Evolutionary conservation across 2,329 filamentous ascomycete species (phyloP).

Genomic region (Fusarium sp.): DNA sequence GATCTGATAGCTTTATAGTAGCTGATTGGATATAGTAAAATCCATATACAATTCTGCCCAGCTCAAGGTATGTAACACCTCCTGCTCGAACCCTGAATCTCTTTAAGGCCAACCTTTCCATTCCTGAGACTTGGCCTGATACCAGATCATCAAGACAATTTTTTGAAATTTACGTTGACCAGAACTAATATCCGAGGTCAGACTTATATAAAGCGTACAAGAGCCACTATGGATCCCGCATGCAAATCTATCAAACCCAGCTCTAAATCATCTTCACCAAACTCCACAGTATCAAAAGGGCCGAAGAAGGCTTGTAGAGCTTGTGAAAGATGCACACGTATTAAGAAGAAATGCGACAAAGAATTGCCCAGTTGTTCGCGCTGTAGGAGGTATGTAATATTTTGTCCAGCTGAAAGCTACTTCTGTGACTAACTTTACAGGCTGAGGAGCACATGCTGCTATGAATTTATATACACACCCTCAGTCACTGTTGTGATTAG

Average conservation of each 20-base stretch:
- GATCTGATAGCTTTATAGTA: not conserved
- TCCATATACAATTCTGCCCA: not conserved
- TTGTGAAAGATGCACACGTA: slow-evolving; percentile 54
- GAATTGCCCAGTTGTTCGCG: slow-evolving; percentile 52
- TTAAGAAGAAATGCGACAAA: slow-evolving; percentile 56
- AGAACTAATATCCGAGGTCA: not conserved
- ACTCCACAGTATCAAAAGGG: slow-evolving; percentile 44
- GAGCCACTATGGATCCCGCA: slow-evolving; percentile 19
- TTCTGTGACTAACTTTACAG: slow-evolving; percentile 14
- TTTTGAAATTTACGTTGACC: not conserved
- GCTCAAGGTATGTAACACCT: not conserved
- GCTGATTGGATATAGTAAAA: not conserved
- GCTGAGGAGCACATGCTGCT: slow-evolving; percentile 50
- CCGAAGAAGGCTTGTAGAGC: slow-evolving; percentile 51
- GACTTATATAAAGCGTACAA: not conserved
- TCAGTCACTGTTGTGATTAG: slow-evolving; percentile 50
- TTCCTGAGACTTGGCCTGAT: too few species aligned
- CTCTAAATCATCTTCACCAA: slow-evolving; percentile 40
- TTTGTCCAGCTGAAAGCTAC: not conserved
- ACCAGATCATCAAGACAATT: not conserved
- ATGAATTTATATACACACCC: slow-evolving; percentile 54
- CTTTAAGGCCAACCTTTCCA: too few species aligned
- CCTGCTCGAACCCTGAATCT: too few species aligned
- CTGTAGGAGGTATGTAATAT: slow-evolving; percentile 49
- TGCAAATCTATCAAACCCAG: slow-evolving; percentile 33